Evolutionary conservation across 805 yeast species (phyloP), one percentile per base, ranked within the genome.

Genomic region (Yamadazyma sp.): DNA sequence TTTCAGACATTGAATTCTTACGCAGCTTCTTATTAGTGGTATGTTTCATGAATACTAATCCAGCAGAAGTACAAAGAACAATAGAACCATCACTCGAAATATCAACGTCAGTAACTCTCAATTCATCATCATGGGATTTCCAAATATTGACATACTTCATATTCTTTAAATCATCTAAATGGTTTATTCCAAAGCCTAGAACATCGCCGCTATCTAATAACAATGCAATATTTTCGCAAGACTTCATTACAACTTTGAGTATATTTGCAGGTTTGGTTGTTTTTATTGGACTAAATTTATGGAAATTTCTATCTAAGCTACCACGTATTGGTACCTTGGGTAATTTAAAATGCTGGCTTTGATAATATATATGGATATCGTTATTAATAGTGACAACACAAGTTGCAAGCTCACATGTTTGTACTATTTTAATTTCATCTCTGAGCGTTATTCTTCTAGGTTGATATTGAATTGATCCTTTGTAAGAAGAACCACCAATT

Each of bases 351-450:
- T 80, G 82, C 33, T 73, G 77, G 10, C 75, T 75, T 39, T 76
- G 75, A 39, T 69, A 61, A 42, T 79, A 75, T 0, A 83, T 70
- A 50, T 79, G 83, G 10, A 88, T 69, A 33, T 79, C 86, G 42
- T 80, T 74, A 7, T 62, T 63, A 5, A 53, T 63, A 2, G 80
- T 70, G 5, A 82, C 67, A 1, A 87, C 75, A 27, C 85, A 68
- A 0, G 96, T 87, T 18, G 80, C 78, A 31, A 68, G 63, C 30
- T 87, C 94, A 7, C 82, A 75, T 2, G 88, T 81, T 15, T 72
- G 58, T 0, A 82, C 81, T 24, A 70, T 69, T 38, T 69, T 71
- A 20, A 86, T 76, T 0, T 59, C 77, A 47, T 70, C 75, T 21
- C 60, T 53, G 27, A 77, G 70, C 20, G 57, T 62, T 14, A 69